Percentiles rank a stretch among this genome's conserved stretches.
These are phyloP conservation scores for Tetramitus jugosus DNA, from an alignment of 208 protist species.

Conservation along the genomic window DNA sequence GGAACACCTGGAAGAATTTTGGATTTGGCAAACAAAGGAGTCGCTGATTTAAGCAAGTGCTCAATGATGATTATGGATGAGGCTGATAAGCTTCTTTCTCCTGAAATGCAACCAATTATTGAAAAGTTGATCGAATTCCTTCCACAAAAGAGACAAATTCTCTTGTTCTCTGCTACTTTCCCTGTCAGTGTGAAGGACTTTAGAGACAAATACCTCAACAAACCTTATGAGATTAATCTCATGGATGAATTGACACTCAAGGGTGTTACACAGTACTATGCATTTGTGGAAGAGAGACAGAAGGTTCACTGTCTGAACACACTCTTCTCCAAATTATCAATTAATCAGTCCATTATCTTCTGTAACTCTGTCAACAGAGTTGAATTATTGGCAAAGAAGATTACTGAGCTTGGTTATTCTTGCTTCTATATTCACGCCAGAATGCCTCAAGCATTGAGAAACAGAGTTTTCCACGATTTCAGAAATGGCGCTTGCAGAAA, in stretches of 20 bases:
- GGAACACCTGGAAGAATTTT: slow-evolving; percentile 95
- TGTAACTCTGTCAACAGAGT: slow-evolving; percentile 98
- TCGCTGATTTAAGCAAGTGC: slow-evolving; percentile 84
- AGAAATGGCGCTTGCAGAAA: slow-evolving; percentile 91
- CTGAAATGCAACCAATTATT: slow-evolving; percentile 88
- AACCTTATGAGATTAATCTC: slow-evolving; percentile 96
- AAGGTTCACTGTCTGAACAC: slow-evolving; percentile 99
- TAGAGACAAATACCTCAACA: slow-evolving; percentile 77
- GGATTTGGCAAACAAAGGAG: slow-evolving; percentile 89
- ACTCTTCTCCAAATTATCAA: slow-evolving; percentile 95
- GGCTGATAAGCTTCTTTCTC: slow-evolving; percentile 96
- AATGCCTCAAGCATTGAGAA: slow-evolving; percentile 94
- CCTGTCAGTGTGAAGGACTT: slow-evolving; percentile 87
- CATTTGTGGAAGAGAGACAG: slow-evolving; percentile 96
- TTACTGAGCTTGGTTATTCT: slow-evolving; percentile 97
- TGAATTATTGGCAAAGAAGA: slow-evolving; percentile 97
- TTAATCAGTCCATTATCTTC: slow-evolving; percentile 99
- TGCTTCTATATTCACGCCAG: slow-evolving; percentile 99
- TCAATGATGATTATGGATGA: slow-evolving; percentile 94
- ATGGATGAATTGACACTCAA: slow-evolving; percentile 97
- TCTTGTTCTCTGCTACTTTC: slow-evolving; percentile 98
- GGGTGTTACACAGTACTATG: slow-evolving; percentile 98
- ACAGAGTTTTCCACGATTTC: slow-evolving; percentile 98
- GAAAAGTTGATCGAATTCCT: slow-evolving; percentile 83
- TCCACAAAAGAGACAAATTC: slow-evolving; percentile 72